These are phyloP conservation scores for Coleophoma eucalyptorum DNA, from an alignment of 2,329 filamentous ascomycete species.

Conservation along the genomic window DNA sequence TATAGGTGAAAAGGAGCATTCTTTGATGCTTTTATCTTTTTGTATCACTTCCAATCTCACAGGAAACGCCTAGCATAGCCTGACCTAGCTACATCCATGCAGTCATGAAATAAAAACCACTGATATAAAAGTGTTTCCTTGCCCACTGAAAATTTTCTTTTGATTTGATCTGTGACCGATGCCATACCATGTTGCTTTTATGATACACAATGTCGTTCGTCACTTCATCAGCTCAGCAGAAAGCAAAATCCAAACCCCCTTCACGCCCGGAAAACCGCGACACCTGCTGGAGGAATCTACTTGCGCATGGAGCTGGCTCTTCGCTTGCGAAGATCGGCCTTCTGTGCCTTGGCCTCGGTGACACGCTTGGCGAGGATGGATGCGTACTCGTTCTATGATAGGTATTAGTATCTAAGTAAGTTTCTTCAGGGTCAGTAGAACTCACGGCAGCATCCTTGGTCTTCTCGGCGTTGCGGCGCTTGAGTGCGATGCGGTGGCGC, in stretches of 20 bases:
- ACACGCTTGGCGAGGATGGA: conserved; percentile 96
- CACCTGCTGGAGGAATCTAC: conserved; percentile 42
- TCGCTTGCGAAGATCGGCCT: conserved; percentile 93
- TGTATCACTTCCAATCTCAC: no score
- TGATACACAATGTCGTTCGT: neutral
- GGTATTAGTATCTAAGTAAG: conserved; percentile 26
- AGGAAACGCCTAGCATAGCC: no score
- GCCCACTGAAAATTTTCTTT: no score
- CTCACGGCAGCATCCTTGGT: conserved; percentile 98
- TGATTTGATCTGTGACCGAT: no score
- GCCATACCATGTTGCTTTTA: no score
- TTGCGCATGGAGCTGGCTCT: conserved; percentile 94
- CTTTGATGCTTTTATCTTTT: no score
- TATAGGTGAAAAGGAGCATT: no score
- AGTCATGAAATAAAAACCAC: no score
- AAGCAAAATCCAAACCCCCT: neutral
- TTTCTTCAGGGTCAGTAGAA: conserved; percentile 23
- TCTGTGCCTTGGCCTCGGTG: conserved; percentile 89
- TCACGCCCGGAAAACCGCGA: no score
- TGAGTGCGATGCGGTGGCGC: conserved; percentile 95
- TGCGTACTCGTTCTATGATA: conserved; percentile 86
- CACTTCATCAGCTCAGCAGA: neutral
- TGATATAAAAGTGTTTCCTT: no score
- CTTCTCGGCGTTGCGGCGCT: conserved; percentile 95
- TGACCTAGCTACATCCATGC: no score